Evolutionary conservation across 1,284 basidiomycete genomes (phyloP).

Genomic region (Leccinum pallidistipes): DNA sequence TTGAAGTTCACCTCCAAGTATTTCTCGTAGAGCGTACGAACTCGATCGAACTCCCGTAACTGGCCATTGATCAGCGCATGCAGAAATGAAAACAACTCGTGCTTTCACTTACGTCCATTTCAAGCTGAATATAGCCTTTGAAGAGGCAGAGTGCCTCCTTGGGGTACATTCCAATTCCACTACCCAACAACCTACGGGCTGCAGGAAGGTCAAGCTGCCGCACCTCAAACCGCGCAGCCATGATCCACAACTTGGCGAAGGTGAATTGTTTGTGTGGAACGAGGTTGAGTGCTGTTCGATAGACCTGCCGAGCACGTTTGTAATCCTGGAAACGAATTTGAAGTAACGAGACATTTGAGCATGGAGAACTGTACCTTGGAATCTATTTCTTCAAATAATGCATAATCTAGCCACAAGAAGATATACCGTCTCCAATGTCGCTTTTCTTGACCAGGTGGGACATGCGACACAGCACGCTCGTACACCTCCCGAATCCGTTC

Average conservation of each 20-base stretch:
- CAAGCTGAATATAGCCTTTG: conserved; percentile 92
- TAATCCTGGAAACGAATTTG: conserved; percentile 59
- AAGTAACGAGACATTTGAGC: conserved; percentile 6
- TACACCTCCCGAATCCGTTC: conserved; percentile 89
- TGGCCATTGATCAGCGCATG: conserved; percentile 30
- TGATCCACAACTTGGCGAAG: conserved; percentile 93
- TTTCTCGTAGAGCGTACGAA: conserved; percentile 91
- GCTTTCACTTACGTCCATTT: conserved; percentile 67
- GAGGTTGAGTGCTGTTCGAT: conserved; percentile 86
- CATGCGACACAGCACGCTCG: conserved; percentile 94
- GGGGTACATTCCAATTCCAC: conserved; percentile 93
- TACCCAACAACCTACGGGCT: conserved; percentile 89
- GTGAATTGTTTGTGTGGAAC: conserved; percentile 97
- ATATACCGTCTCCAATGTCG: conserved; percentile 96
- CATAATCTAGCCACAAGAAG: conserved; percentile 96
- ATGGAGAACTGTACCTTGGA: conserved; percentile 59
- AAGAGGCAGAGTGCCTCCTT: conserved; percentile 94
- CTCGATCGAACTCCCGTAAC: conserved; percentile 95
- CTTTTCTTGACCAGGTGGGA: conserved; percentile 88
- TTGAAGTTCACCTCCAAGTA: conserved; percentile 73
- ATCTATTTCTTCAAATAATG: conserved; percentile 96
- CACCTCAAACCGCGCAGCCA: conserved; percentile 92
- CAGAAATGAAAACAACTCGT: background rate
- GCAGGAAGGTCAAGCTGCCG: conserved; percentile 80
- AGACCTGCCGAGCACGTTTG: conserved; percentile 84